Evolutionary conservation across 768 basidiomycete species (phyloP).

Genomic region (Pisolithus microcarpus): DNA sequence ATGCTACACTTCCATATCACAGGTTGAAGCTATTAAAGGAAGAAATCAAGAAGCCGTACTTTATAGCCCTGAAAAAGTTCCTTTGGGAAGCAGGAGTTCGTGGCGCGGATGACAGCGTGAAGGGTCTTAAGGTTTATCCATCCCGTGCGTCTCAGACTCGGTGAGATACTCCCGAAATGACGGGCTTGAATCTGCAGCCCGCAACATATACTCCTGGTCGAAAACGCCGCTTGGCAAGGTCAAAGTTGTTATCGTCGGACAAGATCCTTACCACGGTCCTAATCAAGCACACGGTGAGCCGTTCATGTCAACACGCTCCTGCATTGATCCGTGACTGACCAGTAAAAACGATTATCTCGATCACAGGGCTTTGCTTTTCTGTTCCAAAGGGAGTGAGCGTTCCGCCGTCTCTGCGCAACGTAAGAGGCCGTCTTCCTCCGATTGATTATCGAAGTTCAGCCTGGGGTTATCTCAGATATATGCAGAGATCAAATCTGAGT

Average conservation of each 20-base stretch:
- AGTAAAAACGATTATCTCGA: constrained; percentile 8
- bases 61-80: constrained; percentile 62
- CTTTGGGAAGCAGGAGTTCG: constrained; percentile 59
- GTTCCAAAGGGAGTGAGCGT: constrained; percentile 69
- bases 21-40: constrained; percentile 72
- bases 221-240: constrained; percentile 79
- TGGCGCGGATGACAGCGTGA: constrained; percentile 40
- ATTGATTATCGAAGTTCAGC: constrained; percentile 9
- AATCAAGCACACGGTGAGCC: constrained; percentile 79
- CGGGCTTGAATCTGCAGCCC: constrained; percentile 37
- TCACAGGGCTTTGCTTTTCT: constrained; percentile 77
- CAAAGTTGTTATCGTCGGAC: constrained; percentile 83
- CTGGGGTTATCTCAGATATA: constrained; percentile 56
- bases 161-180: background rate
- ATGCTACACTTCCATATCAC: constrained; percentile 7
- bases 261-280: constrained; percentile 79
- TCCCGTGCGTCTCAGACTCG: constrained; percentile 39
- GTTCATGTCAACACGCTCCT: background rate
- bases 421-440: constrained; percentile 27
- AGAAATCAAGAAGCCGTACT: constrained; percentile 74
- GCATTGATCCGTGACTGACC: background rate
- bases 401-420: constrained; percentile 82
- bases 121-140: constrained; percentile 63
- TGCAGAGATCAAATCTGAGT: constrained; percentile 75
- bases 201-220: constrained; percentile 89